Conservation (phyloP, 2,329 filamentous ascomycete genomes). For the Xylariomycetidae sp. region DNA sequence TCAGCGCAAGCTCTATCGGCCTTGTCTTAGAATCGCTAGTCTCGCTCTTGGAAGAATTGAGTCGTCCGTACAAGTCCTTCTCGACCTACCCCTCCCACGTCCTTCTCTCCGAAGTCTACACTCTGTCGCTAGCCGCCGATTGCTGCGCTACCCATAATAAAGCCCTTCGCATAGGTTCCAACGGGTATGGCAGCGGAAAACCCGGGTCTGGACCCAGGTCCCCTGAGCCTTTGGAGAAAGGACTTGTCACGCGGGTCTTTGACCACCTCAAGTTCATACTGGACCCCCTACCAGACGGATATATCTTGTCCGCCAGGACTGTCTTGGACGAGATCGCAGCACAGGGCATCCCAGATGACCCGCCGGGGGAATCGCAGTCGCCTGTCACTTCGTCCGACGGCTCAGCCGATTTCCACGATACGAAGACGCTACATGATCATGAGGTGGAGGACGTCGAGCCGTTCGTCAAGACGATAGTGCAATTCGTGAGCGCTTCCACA, state of each 20-base stretch:
- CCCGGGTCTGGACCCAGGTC: slow-evolving; percentile 6
- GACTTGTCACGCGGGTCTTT: slow-evolving; percentile 50
- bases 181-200: slow-evolving; percentile 8
- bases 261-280: slow-evolving; percentile 53
- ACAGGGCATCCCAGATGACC: slow-evolving; percentile 31
- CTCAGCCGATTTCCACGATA: slow-evolving; percentile 34
- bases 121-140: slow-evolving; percentile 59
- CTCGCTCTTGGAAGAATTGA: slow-evolving; percentile 53
- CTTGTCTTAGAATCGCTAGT: slow-evolving; percentile 54
- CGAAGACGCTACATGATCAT: slow-evolving; percentile 23
- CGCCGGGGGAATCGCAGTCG: slow-evolving; percentile 19
- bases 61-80: slow-evolving; percentile 47
- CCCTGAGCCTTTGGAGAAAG: slow-evolving; percentile 42
- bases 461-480: slow-evolving; percentile 52
- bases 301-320: slow-evolving; percentile 49
- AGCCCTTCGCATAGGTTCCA: slow-evolving; percentile 29
- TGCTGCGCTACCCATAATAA: slow-evolving; percentile 61
- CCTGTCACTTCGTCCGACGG: slow-evolving; percentile 25
- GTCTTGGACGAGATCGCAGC: slow-evolving; percentile 50
- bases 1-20: slow-evolving; percentile 50
- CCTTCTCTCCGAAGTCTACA: slow-evolving; percentile 59
- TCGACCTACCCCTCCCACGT: slow-evolving; percentile 54
- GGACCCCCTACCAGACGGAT: slow-evolving; percentile 54
- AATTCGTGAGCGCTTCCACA: slow-evolving; percentile 61
- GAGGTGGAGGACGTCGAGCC: slow-evolving; percentile 46